Base-by-base conservation (phyloP, 1,284 basidiomycete species). In the Ceratobasidium sp. region DNA sequence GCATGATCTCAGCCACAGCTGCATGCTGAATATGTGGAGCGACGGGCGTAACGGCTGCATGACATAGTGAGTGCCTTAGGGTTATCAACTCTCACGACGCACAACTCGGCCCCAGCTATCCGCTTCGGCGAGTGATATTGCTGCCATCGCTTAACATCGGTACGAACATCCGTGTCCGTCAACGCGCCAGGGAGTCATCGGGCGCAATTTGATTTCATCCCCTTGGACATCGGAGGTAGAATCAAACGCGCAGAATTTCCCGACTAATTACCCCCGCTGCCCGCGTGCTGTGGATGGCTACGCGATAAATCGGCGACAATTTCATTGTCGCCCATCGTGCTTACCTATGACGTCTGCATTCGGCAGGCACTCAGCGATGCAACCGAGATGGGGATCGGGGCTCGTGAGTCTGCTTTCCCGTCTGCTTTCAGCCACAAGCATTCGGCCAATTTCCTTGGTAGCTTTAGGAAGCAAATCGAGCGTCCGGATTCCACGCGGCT, bases 181-280 rank as follows among this genome's bases (percentile, higher is more conserved):
- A 58, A 16, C 16, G 16, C 28, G 50, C 64, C 55, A 70, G 38
- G 66, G 41, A 44, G 35, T 14, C 41, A 55, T 38, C 38, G 52
- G 50, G 14, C 7, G 14, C n/a, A 38, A 70, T 70, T 70, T 70
- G 66, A 43, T 67, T 58, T 47, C 41, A 55, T 54, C 38, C 30
- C 66, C 66, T 43, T 70, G 66, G 66, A 30, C 55, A 58, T 58
- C 66, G 66, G 66, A 49, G 54, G 66, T 18, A 70, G 54, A 46
- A 52, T 70, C 55, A 58, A 70, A 58, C 43, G n/a, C 55, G 54
- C 8, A 38, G 21, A 70, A 58, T 44, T 30, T 70, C 26, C 26
- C 41, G 30, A 43, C 16, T 16, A 14, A 23, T 3, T 3, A 58
- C 43, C 43, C 5, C 30, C 35, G 43, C 21, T 57, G 28, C 30